phyloP scores from a whole-genome alignment of 495 filamentous ascomycete genomes.

The Tetracladium setigerum region DNA sequence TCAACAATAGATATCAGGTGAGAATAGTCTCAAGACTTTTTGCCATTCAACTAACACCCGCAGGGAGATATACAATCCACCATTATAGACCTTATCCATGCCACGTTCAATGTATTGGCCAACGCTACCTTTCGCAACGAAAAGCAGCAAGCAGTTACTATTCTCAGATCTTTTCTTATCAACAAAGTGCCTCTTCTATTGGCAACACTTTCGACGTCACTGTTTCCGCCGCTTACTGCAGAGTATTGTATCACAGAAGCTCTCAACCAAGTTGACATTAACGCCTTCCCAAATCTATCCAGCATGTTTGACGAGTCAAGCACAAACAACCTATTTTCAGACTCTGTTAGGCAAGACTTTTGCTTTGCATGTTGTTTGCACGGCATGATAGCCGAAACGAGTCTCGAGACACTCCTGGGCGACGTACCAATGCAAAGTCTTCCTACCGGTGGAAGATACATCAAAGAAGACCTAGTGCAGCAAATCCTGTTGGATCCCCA shows the following conservation, averaged over 20 bases:
- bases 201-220: slow-evolving; percentile 46
- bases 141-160: slow-evolving; percentile 57
- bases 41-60: slow-evolving; percentile 9
- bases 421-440: slow-evolving; percentile 80
- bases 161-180: slow-evolving; percentile 85
- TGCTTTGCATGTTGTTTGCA: slow-evolving; percentile 87
- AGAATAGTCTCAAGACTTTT: slow-evolving; percentile 9
- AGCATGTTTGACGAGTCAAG: slow-evolving; percentile 69
- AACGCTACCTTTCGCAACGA: slow-evolving; percentile 80
- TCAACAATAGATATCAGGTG: slow-evolving; percentile 76
- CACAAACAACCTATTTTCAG: slow-evolving; percentile 63
- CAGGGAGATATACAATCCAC: slow-evolving; percentile 70
- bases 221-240: slow-evolving; percentile 58
- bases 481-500: slow-evolving; percentile 67
- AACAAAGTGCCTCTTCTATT: slow-evolving; percentile 88
- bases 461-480: slow-evolving; percentile 65
- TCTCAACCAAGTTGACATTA: slow-evolving; percentile 64
- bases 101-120: slow-evolving; percentile 81
- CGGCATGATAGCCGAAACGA: slow-evolving; percentile 65
- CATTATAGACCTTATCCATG: slow-evolving; percentile 72
- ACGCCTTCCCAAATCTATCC: slow-evolving; percentile 73
- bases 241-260: slow-evolving; percentile 78
- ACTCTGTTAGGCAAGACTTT: slow-evolving; percentile 84
- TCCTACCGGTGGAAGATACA: slow-evolving; percentile 65
- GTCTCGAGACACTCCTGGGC: slow-evolving; percentile 73